Base-by-base conservation (phyloP, 768 basidiomycete species). In the Trametes sanguinea region DNA sequence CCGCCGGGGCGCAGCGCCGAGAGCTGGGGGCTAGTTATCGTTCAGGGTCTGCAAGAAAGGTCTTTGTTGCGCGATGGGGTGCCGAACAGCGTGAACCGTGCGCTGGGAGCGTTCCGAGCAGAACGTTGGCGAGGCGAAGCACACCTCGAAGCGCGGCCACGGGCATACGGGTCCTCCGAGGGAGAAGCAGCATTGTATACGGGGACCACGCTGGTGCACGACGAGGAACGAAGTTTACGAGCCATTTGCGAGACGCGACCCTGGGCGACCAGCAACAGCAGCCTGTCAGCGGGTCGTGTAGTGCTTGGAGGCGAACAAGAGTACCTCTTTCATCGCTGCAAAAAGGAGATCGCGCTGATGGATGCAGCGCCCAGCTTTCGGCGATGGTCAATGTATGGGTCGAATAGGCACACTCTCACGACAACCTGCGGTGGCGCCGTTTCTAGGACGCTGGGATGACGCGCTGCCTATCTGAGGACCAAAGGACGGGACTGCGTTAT, bases 81-180 rank as follows among this genome's bases (percentile, higher is more conserved):
- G 51, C 61, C 61, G 61, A 62, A 62, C 43, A 62, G 61, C 48
- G 37, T 62, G 17, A 62, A 62, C 51, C 2, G 57, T 52, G 29
- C 42, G 32, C 22, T 32, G 33, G 51, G n/a, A 47, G 60, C 30
- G 27, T 46, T 7, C 47, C 46, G 51, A 39, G 53, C 16, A 61
- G 60, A 51, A 61, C 53, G 37, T 11, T 44, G 39, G 10, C 50
- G 42, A 11, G 39, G 47, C 35, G 57, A 44, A 59, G 57, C 57
- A 51, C 17, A 10, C 50, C 11, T 52, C 42, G 57, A 59, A 59
- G 57, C 48, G 48, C 48, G 16, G 7, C 5, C n/a, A 16, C 42
- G 57, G n/a, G 13, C 57, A 40, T 6, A 10, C 47, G 22, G 47
- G 30, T 10, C 5, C 47, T 35, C 50, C 46, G 55, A 57, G 33